Base-by-base conservation (phyloP, 441 rosid genomes). In the Pelargonium fulgidum region DNA sequence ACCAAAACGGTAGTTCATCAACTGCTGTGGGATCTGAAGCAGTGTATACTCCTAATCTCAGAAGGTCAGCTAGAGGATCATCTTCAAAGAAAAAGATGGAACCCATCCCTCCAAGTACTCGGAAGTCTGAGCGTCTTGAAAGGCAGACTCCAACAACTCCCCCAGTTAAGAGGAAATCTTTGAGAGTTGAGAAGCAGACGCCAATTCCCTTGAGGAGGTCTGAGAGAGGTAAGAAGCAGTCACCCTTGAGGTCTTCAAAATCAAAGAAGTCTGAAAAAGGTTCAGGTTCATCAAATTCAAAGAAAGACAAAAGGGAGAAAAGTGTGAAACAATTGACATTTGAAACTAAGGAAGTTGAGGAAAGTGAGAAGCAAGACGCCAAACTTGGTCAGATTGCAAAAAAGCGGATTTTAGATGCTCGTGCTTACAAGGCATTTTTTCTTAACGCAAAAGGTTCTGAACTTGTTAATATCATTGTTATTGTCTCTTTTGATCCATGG, bases 101-200 rank as follows among this genome's bases (percentile, higher is more conserved):
- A 76, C 81, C 80, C 7, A 78, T 77, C 41, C 64, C 84, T 64
- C 69, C 78, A 26, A 74, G 77, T 74, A 68, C 70, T 72, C 76
- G 85, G 62, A 86, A 82, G 84, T 87, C 93, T 0, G 91, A 74
- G 74, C 79, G 84, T n/a, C 75, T 82, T 22, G 88, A 81, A 78
- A 85, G 82, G 80, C 81, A 39, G 48, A 69, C 81, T 14, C 77
- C 74, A 65, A 13, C 78, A 67, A 74, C 86, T 73, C 76, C 82
- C 69, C 73, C 85, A 45, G 79, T 45, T 44, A 66, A 69, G 36
- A 79, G 74, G 77, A 82, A 75, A 68, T 78, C 81, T 8, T 80
- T 72, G 72, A 79, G 73, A 74, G 72, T 66, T 54, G 88, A 84
- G 81, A 82, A 80, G 80, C 78, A 73, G 58, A 52, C 66, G 0